Evolutionary conservation across 2,329 filamentous ascomycete genomes (phyloP), one percentile per base, ranked within the genome.

Genomic region (Claviceps digitariae): DNA sequence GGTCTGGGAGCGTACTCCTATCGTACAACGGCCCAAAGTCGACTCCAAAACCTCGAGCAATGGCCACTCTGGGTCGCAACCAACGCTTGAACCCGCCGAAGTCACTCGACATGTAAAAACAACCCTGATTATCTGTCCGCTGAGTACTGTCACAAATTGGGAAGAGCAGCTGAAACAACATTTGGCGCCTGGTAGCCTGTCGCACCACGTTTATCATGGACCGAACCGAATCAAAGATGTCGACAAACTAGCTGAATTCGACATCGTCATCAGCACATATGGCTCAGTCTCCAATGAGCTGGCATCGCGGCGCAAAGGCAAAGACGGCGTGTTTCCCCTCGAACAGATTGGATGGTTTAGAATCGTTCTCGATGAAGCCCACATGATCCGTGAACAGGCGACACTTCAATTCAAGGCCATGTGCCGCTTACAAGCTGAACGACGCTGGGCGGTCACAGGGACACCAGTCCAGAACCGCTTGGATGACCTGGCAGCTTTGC

Each of bases 401-500:
- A 91, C 90, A 0, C 74, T 86, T 43, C 86, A 91, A 59, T 94
- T 90, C 52, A 89, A 90, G 65, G 87, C 88, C 3, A 87, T 93
- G 21, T 90, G 89, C 58, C 79, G 81, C 21, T 74, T 97, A 2
- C 78, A 86, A 56, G 87, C 90, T 2, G 79, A 87, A 63, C 82
- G 90, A 34, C 84, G 90, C 36, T 98, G 93, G 93, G 91, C 90
- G 2, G 88, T 97, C n/a, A 97, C 93, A 0, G 93, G 91, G 52
- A 97, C 93, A 0, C 93, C 90, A 0, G 87, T 97, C 9, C 91
- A 97, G 68, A 98, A 98, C 64, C 84, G 87, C 4, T 76, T 97
- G 2, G 90, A 94, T 58, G 93, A 98, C 65, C 76, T 97, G 23
- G 87, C 88, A 15, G 87, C 91, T 1, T 74, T 97, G 2, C 82